Evolutionary conservation across 2,329 filamentous ascomycete genomes (phyloP).

Genomic region (Xylaria sp.): DNA sequence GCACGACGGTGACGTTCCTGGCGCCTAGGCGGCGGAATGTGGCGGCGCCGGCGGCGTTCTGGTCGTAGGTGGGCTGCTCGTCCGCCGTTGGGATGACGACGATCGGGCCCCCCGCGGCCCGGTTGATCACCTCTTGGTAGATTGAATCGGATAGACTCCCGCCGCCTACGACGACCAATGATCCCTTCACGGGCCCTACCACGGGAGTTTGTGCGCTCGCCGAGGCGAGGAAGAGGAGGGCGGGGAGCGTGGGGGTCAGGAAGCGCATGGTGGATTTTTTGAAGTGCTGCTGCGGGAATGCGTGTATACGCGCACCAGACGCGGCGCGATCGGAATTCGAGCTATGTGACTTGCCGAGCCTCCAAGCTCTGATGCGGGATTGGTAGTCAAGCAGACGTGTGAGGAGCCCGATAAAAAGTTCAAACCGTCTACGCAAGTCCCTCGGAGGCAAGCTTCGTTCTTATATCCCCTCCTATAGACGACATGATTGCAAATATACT

Average conservation of each 20-base stretch:
- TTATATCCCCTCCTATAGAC: constrained; percentile 1
- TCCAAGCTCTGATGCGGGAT: neutral
- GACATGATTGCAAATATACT: constrained; percentile 17
- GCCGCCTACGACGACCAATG: constrained; percentile 41
- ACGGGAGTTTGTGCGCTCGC: constrained; percentile 13
- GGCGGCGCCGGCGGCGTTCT: constrained; percentile 35
- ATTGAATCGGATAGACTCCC: constrained; percentile 40
- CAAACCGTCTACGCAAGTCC: neutral
- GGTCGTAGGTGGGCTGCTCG: constrained; percentile 36
- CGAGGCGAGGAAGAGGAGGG: constrained; percentile 21
- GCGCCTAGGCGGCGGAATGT: constrained; percentile 40
- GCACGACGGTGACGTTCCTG: constrained; percentile 39
- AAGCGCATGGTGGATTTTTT: constrained; percentile 64
- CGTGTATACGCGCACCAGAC: neutral
- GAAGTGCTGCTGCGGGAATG: neutral
- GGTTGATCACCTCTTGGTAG: constrained; percentile 40
- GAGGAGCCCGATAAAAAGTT: neutral
- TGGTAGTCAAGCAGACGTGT: neutral
- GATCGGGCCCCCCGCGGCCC: constrained; percentile 39
- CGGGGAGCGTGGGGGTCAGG: constrained; percentile 43
- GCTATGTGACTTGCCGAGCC: neutral
- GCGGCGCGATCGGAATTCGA: constrained; percentile 8
- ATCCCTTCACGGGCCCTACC: constrained; percentile 40
- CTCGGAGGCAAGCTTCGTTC: neutral
- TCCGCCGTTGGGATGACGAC: constrained; percentile 42